phyloP scores from a whole-genome alignment of 768 basidiomycete genomes.

The Paxillus ammoniavirescens region DNA sequence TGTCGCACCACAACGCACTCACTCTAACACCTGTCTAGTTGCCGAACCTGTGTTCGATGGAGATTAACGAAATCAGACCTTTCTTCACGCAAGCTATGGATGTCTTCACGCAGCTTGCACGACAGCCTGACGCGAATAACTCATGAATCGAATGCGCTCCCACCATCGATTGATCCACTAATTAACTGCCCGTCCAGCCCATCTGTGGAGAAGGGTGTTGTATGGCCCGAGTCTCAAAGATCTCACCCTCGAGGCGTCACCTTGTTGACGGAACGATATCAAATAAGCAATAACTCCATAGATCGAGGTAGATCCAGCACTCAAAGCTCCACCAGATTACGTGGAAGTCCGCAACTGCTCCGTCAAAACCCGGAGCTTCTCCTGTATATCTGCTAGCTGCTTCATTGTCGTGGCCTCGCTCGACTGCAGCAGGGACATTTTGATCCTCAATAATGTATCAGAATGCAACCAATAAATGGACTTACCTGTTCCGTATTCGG shows the following conservation, averaged over 20 bases:
- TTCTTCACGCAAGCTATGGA: conserved; percentile 85
- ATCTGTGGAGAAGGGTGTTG: no score
- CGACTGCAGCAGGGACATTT: conserved; percentile 45
- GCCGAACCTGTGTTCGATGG: conserved; percentile 83
- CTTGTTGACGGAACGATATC: no score
- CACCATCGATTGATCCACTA: no score
- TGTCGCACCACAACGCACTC: background rate
- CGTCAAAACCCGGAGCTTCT: conserved; percentile 36
- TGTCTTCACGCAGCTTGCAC: conserved; percentile 56
- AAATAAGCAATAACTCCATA: background rate
- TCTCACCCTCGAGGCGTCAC: no score
- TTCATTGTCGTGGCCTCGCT: conserved; percentile 64
- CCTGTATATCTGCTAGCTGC: conserved; percentile 60
- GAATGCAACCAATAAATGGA: conserved; percentile 7
- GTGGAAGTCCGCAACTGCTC: conserved; percentile 24
- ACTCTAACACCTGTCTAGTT: conserved; percentile 45
- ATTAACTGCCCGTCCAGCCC: no score
- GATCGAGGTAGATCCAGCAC: background rate
- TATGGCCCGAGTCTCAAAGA: no score
- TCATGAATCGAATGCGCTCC: background rate
- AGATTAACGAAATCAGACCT: conserved; percentile 91
- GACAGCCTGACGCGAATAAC: conserved; percentile 12
- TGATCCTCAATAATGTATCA: conserved; percentile 4
- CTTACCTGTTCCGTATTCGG: conserved; percentile 71
- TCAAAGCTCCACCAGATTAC: background rate